Conservation (phyloP, 2,329 filamentous ascomycete species). For the Helotiales sp. region DNA sequence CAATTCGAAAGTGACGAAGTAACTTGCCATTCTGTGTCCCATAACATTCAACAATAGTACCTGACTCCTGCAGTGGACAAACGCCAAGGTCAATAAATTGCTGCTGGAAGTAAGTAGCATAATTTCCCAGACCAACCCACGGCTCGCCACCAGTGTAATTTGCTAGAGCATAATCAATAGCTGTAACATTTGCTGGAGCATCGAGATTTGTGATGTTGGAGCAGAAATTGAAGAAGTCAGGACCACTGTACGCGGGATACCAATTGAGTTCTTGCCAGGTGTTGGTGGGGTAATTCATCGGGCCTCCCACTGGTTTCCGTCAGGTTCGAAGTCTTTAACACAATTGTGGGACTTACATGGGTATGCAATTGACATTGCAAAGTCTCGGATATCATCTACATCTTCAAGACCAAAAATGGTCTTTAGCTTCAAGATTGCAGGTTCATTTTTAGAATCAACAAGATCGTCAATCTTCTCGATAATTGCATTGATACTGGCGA, state of each 20-base stretch:
- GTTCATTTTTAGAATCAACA: constrained; percentile 41
- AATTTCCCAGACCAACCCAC: constrained; percentile 52
- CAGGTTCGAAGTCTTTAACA: background rate
- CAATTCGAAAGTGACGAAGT: background rate
- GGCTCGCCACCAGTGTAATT: constrained; percentile 49
- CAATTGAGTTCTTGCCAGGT: constrained; percentile 58
- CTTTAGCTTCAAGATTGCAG: constrained; percentile 46
- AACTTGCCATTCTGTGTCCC: constrained; percentile 32
- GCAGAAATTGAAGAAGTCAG: constrained; percentile 54
- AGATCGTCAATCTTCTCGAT: constrained; percentile 50
- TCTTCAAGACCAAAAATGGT: constrained; percentile 47
- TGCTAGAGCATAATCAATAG: constrained; percentile 46
- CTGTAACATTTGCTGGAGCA: constrained; percentile 43
- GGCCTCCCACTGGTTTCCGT: constrained; percentile 38
- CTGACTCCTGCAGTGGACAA: constrained; percentile 42
- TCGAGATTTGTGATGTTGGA: constrained; percentile 49
- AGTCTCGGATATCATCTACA: constrained; percentile 46
- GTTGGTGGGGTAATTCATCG: constrained; percentile 48
- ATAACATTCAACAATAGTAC: constrained; percentile 46
- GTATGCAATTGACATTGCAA: constrained; percentile 48
- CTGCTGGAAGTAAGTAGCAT: constrained; percentile 51
- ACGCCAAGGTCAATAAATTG: constrained; percentile 39
- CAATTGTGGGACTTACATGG: constrained; percentile 31
- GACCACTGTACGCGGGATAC: constrained; percentile 40
- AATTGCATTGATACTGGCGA: constrained; percentile 48